These are phyloP conservation scores for Protomyces macrosporus DNA, from an alignment of 1,139 yeast genomes.

Conservation along the genomic window DNA sequence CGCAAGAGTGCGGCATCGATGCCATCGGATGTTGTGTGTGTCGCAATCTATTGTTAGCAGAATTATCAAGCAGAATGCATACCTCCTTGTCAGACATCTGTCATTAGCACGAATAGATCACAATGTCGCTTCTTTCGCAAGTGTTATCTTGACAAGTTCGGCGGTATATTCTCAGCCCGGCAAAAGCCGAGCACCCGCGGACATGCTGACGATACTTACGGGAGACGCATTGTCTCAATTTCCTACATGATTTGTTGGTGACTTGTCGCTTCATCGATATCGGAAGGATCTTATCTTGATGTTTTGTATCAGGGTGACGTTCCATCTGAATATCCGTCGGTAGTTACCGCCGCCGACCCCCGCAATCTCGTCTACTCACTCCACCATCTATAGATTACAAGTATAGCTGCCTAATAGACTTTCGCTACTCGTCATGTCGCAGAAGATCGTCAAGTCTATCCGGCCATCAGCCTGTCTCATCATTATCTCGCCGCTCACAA, in stretches of 20 bases:
- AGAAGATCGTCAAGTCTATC: not conserved
- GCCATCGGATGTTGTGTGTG: not conserved
- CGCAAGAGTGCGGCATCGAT: conserved; percentile 39
- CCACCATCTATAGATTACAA: no score
- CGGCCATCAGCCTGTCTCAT: conserved; percentile 20
- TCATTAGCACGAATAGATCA: not conserved
- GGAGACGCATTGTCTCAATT: not conserved
- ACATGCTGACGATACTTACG: not conserved
- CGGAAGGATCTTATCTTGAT: no score
- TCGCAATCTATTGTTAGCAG: not conserved
- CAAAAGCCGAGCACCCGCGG: not conserved
- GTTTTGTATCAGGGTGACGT: not conserved
- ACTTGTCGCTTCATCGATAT: no score
- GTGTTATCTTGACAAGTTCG: not conserved
- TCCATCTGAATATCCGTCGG: not conserved
- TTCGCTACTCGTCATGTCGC: not conserved
- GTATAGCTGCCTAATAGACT: no score
- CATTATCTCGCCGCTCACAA: conserved; percentile 10
- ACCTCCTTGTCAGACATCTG: not conserved
- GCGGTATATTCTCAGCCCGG: not conserved
- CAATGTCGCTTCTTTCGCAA: not conserved
- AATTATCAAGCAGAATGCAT: not conserved
- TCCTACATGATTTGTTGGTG: no score
- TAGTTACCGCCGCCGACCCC: not conserved
- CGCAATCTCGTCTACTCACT: not conserved